Evolutionary conservation across 768 basidiomycete species (phyloP), one percentile per base, ranked within the genome.

Genomic region (Phylloporus scabripes): DNA sequence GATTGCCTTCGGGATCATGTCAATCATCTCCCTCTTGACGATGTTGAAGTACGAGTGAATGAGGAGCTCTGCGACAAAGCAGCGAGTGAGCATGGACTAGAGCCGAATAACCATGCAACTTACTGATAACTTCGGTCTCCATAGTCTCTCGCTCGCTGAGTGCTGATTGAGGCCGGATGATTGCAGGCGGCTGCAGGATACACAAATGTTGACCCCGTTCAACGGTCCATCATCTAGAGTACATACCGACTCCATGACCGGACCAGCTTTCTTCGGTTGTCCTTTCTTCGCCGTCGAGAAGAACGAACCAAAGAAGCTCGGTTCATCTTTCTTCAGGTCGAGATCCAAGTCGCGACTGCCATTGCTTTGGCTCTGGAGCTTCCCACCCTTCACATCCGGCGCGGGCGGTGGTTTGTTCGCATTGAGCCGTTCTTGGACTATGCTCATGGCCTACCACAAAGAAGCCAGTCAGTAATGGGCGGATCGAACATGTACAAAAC

Each of bases 81-180:
- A 32, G 28, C 31, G 15, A 34, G n/a, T 58, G 15, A 50, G 44
- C n/a, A 38, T 36, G 10, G 12, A 18, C 21, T 1, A 39, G 4
- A 17, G 23, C 18, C 34, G 17, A 10, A 23, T 15, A 14, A 32
- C 18, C 23, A 20, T 1, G n/a, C 4, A 14, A 81, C 91, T 67
- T 59, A 95, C 93, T 99, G 83, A 98, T 98, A 55, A 99, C 93
- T 63, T 99, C 96, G 0, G 95, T 98, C 70, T 99, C 96, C 86
- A 98, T 89, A 26, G 86, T 85, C 74, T 99, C 96, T 46, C 96
- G 78, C 56, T 99, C 96, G 64, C 78, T 96, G 58, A 98, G 72
- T 11, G 91, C 89, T 10, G 84, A 82, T 58, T 95, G 91, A 2
- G 96, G 95, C 51, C 87, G 83, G 63, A 99, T 95, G 42, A 86